Base-by-base conservation (phyloP, 140 eudicot genomes). In the Flaveria floridana region DNA sequence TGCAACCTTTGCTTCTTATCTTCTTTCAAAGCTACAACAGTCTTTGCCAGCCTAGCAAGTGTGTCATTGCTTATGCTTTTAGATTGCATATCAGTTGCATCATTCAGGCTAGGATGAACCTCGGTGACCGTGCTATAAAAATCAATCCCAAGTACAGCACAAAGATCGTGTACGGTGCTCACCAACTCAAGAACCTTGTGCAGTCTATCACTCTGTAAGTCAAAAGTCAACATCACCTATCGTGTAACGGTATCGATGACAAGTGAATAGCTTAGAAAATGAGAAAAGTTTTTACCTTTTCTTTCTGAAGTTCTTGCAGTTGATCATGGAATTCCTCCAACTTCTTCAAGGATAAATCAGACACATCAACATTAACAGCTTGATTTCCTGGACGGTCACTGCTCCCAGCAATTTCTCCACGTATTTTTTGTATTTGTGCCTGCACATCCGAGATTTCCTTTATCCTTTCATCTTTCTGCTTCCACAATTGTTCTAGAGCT, bases 51-150 rank as follows among this genome's bases (percentile, higher is more conserved):
- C 73, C 87, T 84, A 65, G 94, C 87, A 21, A 89, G 89, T 21
- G 89, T 87, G 48, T 84, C 95, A 75, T 90, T 84, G 84, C 95
- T 90, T 30, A 87, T 86, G 84, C 96, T 85, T 86, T 80, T 87
- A 7, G 82, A 78, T 58, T 81, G 83, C 41, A 80, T 85, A 80
- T 74, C 78, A 30, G 63, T 68, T 78, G 73, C 61, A 82, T 84
- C 89, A 65, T 78, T 84, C 77, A 90, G 58, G 68, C 85, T 84
- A 44, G 96, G 91, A 82, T 90, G 91, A 76, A 85, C 78, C 80
- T 83, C 87, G 14, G 80, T 72, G 61, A 90, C 78, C 64, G 80
- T 82, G 68, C 73, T 84, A 53, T 85, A 84, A 77, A 88, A 86
- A 72, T 90, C 91, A 69, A 84, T 77, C 75, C 88, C 84, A 83